Evolutionary conservation across 2,329 filamentous ascomycete species (phyloP), one percentile per base, ranked within the genome.

Genomic region (Talaromyces sp.): DNA sequence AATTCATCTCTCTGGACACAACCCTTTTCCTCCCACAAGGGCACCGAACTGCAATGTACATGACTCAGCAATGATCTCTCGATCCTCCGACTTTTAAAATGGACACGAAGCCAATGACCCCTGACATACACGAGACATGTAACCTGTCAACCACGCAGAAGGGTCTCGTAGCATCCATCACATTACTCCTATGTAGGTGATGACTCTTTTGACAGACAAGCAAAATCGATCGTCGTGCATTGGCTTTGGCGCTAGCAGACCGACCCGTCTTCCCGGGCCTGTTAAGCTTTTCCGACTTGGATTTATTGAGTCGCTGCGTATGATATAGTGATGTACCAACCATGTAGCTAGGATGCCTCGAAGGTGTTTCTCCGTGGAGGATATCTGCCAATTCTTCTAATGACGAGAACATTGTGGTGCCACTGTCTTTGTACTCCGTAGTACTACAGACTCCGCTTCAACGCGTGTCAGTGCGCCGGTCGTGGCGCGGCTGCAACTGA

Each of bases 181-280:
- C 16, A 54, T 33, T 31, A 31, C 4, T 31, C 3, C 27, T 27
- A 27, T 5, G 27, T 27, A 27, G 27, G 27, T 27, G 6, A 27
- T 56, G 33, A 35, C 31, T 22, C 4, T 35, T 33, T 22, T 35
- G 50, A 56, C 50, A 56, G 45, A 48, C 47, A 48, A 2, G 52
- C n/a, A n/a, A 19, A 33, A 22, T 14, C n/a, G 52, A 56, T 56
- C 33, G 33, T 13, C 31, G 16, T 56, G 33, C 52, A 56, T 56
- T 37, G 52, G 31, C 33, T 56, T 39, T 1, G n/a, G 6, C 52
- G 52, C 52, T 56, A 56, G n/a, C 52, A 31, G n/a, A 16, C 31
- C 31, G 33, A 56, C 19, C 52, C 52, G 52, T 37, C 19, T 56
- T 33, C 52, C 52, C 52, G 52, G 52, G 52, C 52, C 52, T 56